A percentile compares a stretch with the other conserved stretches of the same genome.
phyloP scores from a whole-genome alignment of 2,329 filamentous ascomycete species.

The Septoria petroselini region DNA sequence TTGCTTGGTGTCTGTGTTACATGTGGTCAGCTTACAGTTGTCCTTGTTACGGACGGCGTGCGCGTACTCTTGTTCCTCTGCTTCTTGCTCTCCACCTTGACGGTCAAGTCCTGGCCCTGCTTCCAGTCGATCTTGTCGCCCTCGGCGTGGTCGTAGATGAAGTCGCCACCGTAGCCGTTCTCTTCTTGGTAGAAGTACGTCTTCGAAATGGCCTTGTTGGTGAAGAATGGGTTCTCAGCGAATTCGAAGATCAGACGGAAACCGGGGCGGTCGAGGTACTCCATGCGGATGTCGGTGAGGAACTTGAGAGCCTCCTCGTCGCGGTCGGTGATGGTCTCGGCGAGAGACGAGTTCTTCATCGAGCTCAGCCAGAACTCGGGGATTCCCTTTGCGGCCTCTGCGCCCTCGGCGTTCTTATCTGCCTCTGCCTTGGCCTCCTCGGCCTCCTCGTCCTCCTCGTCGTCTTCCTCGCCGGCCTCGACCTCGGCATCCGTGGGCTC shows the following conservation, averaged over 20 bases:
- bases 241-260: conserved; percentile 99
- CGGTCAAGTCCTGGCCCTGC: conserved; percentile 84
- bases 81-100: conserved; percentile 97
- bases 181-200: conserved; percentile 99
- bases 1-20: conserved; percentile 83
- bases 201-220: conserved; percentile 95
- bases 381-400: conserved; percentile 68
- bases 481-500: conserved; percentile 89
- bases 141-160: conserved; percentile 99
- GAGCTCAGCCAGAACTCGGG: conserved; percentile 99
- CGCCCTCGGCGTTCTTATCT: conserved; percentile 54
- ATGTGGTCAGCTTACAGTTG: no score
- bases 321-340: conserved; percentile 97
- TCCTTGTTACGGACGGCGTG: no score
- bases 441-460: conserved; percentile 63
- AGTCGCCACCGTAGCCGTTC: conserved; percentile 96
- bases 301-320: conserved; percentile 91
- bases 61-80: conserved; percentile 96
- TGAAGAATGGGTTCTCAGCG: conserved; percentile 90
- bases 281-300: conserved; percentile 93
- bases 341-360: conserved; percentile 99
- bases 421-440: conserved; percentile 56
- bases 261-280: conserved; percentile 96
- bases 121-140: conserved; percentile 99
- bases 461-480: conserved; percentile 76